A percentile compares a stretch with the other conserved stretches of the same genome.
phyloP scores from a whole-genome alignment of 2,329 filamentous ascomycete species.

The Lomentospora prolificans region DNA sequence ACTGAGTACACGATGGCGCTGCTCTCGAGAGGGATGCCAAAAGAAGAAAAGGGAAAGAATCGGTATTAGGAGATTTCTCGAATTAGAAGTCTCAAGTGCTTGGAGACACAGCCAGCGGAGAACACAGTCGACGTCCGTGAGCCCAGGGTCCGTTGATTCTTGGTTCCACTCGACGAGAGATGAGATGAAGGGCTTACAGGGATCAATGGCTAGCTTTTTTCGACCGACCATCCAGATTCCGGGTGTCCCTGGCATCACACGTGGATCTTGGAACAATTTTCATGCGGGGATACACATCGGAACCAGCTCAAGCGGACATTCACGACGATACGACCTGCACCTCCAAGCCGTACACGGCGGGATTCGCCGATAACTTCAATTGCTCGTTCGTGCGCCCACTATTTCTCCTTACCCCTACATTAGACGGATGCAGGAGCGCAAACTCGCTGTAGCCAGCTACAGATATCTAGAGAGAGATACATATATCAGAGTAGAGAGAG shows the following conservation, averaged over 20 bases:
- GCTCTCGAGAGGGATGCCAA: not conserved
- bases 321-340: too few species aligned
- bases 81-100: too few species aligned
- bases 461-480: too few species aligned
- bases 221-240: not conserved
- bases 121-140: not conserved
- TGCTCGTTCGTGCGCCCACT: too few species aligned
- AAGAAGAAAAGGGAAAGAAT: not conserved
- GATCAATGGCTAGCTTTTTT: not conserved
- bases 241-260: not conserved
- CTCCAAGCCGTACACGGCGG: too few species aligned
- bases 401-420: not conserved
- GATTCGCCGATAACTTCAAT: too few species aligned
- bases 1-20: not conserved
- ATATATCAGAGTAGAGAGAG: too few species aligned
- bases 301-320: too few species aligned
- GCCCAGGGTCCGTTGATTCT: not conserved
- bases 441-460: too few species aligned
- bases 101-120: too few species aligned
- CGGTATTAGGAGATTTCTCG: too few species aligned
- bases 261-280: conserved; percentile 1
- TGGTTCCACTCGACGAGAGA: not conserved
- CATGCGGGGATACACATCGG: too few species aligned
- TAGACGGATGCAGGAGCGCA: not conserved
- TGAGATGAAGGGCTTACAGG: not conserved